Evolutionary conservation across 202 grass and related monocot species (phyloP), one percentile per base, ranked within the genome.

Genomic region (Setaria viridis): DNA sequence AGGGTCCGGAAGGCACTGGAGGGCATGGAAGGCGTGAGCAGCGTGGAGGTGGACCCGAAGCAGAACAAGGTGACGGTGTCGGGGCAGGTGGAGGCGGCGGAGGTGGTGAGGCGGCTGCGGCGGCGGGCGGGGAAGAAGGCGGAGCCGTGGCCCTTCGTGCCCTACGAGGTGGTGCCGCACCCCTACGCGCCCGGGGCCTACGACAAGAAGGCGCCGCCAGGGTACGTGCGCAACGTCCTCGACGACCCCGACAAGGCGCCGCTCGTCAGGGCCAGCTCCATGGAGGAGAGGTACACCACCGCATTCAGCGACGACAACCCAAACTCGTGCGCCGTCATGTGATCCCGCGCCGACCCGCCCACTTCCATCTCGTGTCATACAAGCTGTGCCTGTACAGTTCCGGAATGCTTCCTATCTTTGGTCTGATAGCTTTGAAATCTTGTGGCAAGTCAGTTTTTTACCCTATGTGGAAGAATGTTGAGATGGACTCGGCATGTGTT

Each of bases 251-350:
- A 80, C 63, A 82, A 71, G 62, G 79, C 71, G 51, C 85, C 79
- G 85, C 72, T 82, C 63, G 85, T 59, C 5, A 64, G 76, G 48
- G 82, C 85, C 2, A 66, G 43, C 83, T 72, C 69, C 32, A 60
- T 67, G 33, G 89, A 91, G 80, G 92, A 89, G 72, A 80, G 77
- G 70, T 67, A 75, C 30, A 67, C 89, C 41, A 34, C 84, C 60
- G 70, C 90, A 0, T 94, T 94, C 84, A 89, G 92, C 57, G 92
- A 94, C 74, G 92, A 91, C 11, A 94, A 91, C 34, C 89, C 92
- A 1, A 91, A 83, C 85, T 45, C 89, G 17, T 94, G 92, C 77
- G 82, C 58, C 75, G 20, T 91, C 78, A 91, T 93, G 91, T 93
- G 56, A 82, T 20, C 30, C 30, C 3, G n/a, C 43, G 11, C 10